phyloP scores from a whole-genome alignment of 1,284 basidiomycete species.

The Peniophora sp. region DNA sequence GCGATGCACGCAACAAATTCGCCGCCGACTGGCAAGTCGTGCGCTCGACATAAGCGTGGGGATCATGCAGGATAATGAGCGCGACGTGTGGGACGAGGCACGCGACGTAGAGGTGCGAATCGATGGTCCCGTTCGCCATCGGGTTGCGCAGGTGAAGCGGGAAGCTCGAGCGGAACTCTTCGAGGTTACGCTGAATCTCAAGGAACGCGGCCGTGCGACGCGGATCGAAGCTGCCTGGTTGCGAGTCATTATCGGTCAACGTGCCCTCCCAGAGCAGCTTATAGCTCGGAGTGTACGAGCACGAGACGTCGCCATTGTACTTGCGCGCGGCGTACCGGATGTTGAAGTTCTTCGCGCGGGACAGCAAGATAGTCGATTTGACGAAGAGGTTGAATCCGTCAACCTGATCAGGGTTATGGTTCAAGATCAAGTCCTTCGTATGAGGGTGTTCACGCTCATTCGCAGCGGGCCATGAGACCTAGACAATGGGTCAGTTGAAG shows the following conservation, averaged over 20 bases:
- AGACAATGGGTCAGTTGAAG: too few species aligned
- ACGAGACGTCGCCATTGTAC: slow-evolving; percentile 43
- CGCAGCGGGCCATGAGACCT: neutral
- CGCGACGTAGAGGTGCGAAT: slow-evolving; percentile 60
- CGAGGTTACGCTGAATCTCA: slow-evolving; percentile 52
- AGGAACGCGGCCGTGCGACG: slow-evolving; percentile 55
- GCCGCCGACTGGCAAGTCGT: slow-evolving; percentile 58
- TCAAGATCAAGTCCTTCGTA: slow-evolving; percentile 45
- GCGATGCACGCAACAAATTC: slow-evolving; percentile 56
- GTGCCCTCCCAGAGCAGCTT: slow-evolving; percentile 21
- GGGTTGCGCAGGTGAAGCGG: slow-evolving; percentile 50
- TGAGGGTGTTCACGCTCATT: neutral
- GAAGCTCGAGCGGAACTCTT: slow-evolving; percentile 51
- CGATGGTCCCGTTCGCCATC: slow-evolving; percentile 47
- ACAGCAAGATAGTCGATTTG: slow-evolving; percentile 61
- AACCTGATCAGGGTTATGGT: slow-evolving; percentile 44
- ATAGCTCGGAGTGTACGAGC: slow-evolving; percentile 17
- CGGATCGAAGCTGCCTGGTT: slow-evolving; percentile 38
- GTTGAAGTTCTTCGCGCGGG: slow-evolving; percentile 65
- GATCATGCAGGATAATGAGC: slow-evolving; percentile 61
- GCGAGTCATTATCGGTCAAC: slow-evolving; percentile 7
- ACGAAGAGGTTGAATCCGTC: slow-evolving; percentile 71
- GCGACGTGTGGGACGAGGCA: slow-evolving; percentile 54
- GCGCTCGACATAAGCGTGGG: slow-evolving; percentile 52
- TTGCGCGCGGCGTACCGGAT: slow-evolving; percentile 54